phyloP scores from a whole-genome alignment of 371 early-diverging fungal genomes.

The Mortierella sp. region DNA sequence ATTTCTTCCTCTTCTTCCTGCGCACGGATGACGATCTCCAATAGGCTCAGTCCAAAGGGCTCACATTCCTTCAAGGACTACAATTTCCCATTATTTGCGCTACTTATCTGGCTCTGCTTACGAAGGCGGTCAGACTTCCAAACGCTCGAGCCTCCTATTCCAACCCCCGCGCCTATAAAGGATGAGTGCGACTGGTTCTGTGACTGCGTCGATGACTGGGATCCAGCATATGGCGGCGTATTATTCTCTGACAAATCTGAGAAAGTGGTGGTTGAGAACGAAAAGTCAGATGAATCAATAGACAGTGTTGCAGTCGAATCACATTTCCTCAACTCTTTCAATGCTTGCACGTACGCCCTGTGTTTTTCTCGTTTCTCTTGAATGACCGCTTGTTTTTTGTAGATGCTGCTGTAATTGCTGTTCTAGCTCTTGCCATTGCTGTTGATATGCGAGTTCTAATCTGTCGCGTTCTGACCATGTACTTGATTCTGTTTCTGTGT shows the following conservation, averaged over 20 bases:
- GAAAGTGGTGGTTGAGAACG: constrained; percentile 1
- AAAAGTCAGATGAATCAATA: constrained; percentile 12
- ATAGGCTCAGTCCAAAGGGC: constrained; percentile 6
- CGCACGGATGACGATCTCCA: constrained; percentile 21
- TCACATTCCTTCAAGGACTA: constrained; percentile 10
- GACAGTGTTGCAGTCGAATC: constrained; percentile 17
- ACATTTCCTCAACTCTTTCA: constrained; percentile 20
- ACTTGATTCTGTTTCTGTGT: constrained; percentile 1
- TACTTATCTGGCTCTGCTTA: background rate
- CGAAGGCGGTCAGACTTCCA: background rate
- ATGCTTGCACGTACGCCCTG: constrained; percentile 2
- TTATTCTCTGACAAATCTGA: constrained; percentile 8
- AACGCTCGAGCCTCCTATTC: background rate
- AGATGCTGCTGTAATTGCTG: constrained; percentile 1
- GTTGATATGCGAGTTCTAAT: background rate
- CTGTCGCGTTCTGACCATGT: background rate
- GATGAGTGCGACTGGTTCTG: background rate
- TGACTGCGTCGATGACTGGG: constrained; percentile 9
- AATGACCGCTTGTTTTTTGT: constrained; percentile 34
- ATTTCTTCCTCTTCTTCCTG: constrained; percentile 36
- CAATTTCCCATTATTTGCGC: background rate
- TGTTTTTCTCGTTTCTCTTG: constrained; percentile 22
- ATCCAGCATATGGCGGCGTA: background rate
- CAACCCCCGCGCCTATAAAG: background rate
- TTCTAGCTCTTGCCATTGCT: background rate